phyloP scores from a whole-genome alignment of 352 stramenopile species.

The Pythium monospermum region DNA sequence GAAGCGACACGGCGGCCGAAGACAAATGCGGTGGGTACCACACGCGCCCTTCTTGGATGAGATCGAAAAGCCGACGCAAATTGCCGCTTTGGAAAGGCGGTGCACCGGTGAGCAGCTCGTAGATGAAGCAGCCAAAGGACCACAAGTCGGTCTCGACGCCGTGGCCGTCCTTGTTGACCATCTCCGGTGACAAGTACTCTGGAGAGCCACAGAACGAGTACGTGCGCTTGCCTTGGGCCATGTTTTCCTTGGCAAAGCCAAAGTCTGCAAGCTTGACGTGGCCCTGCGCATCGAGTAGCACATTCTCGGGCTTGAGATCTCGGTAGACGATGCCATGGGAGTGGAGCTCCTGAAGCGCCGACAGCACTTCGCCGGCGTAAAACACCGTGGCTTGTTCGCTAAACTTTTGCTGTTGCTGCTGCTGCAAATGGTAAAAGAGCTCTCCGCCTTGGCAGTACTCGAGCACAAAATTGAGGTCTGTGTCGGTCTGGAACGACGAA shows the following conservation, averaged over 20 bases:
- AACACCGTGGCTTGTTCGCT: constrained; percentile 54
- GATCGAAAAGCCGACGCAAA: constrained; percentile 53
- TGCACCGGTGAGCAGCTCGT: constrained; percentile 66
- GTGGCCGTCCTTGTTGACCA: constrained; percentile 69
- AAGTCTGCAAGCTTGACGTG: constrained; percentile 84
- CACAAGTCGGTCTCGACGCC: constrained; percentile 81
- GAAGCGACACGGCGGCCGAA: constrained; percentile 31
- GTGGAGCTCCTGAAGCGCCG: constrained; percentile 50
- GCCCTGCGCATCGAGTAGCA: constrained; percentile 65
- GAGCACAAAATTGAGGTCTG: constrained; percentile 79
- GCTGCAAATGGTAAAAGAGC: constrained; percentile 84
- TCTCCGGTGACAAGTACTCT: constrained; percentile 84
- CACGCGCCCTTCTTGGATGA: constrained; percentile 52
- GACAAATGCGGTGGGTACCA: constrained; percentile 70
- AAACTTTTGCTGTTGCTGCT: constrained; percentile 68
- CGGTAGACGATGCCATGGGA: constrained; percentile 43
- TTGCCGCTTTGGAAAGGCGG: constrained; percentile 71
- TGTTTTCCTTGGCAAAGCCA: constrained; percentile 75
- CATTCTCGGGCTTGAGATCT: constrained; percentile 78
- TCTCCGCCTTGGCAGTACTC: constrained; percentile 83
- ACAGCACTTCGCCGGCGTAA: constrained; percentile 74
- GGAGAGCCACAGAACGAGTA: constrained; percentile 83
- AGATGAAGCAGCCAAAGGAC: constrained; percentile 84
- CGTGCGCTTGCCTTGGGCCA: constrained; percentile 45
- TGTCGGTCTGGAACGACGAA: constrained; percentile 66